Evolutionary conservation across 305 asterid genomes (phyloP).

Genomic region (Ilex paraguariensis): DNA sequence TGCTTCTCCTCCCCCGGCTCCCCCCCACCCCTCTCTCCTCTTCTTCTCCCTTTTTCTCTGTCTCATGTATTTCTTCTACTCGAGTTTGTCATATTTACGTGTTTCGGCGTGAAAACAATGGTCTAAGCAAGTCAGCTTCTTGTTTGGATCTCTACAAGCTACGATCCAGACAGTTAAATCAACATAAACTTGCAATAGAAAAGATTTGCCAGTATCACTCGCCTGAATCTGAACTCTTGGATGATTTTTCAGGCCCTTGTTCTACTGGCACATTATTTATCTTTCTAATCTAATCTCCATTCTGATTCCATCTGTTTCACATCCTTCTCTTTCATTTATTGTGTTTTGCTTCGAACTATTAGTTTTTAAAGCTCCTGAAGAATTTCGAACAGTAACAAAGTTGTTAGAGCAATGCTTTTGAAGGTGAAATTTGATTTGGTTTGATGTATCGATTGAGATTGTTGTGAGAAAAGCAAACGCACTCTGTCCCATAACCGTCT

Average conservation of each 20-base stretch:
- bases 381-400: too few relatives aligned
- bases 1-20: too few relatives aligned
- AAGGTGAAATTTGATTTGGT: too few relatives aligned
- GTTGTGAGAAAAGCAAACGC: slow-evolving; percentile 32
- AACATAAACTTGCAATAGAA: slow-evolving; percentile 46
- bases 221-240: slow-evolving; percentile 48
- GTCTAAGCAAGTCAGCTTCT: slow-evolving; percentile 61
- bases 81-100: neutral
- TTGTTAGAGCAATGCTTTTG: too few relatives aligned
- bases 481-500: slow-evolving; percentile 57
- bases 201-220: slow-evolving; percentile 50
- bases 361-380: too few relatives aligned
- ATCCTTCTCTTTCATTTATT: neutral
- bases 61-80: neutral
- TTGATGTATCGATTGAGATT: too few relatives aligned
- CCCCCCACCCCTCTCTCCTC: neutral
- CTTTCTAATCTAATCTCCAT: too few relatives aligned
- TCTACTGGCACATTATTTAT: slow-evolving; percentile 30
- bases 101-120: neutral
- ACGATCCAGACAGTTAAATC: slow-evolving; percentile 34
- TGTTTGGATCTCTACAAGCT: slow-evolving; percentile 33
- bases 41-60: neutral
- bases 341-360: neutral
- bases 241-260: slow-evolving; percentile 62
- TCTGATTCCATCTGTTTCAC: too few relatives aligned